Evolutionary conservation across 495 filamentous ascomycete genomes (phyloP), one percentile per base, ranked within the genome.

Genomic region (Aspergillus affinis): DNA sequence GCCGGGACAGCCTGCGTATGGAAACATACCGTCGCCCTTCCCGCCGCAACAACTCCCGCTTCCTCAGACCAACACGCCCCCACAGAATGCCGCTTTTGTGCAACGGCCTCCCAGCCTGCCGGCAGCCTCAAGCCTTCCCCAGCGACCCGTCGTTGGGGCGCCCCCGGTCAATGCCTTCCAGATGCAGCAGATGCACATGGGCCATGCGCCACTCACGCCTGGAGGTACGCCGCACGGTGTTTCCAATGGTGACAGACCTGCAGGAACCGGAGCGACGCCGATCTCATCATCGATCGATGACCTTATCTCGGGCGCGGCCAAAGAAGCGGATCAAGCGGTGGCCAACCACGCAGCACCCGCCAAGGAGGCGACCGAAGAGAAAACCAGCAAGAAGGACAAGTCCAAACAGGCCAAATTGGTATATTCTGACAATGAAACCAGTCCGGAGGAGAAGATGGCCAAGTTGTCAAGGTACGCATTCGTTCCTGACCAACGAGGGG

Each of bases 361-460:
- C 12, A 65, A 71, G 19, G 75, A 74, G 23, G 53, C 69, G 4
- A 56, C 60, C 9, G 77, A 73, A 58, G 82, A 90, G 69, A 89
- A 90, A 46, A 55, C 61, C 51, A 59, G 58, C 51, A 89, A 88
- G 76, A 81, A 82, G 68, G 86, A 89, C 47, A 90, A 90, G 72
- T 75, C 86, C 17, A 90, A 90, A 78, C 78, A 73, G 45, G 75
- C 81, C 58, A 86, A 86, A 68, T 83, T 96, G 82, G 78, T 94
- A 6, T 94, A 92, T 74, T 86, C 83, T 47, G 88, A 92, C 69
- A 84, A 88, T 48, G 88, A 90, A 49, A 78, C 84, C 66, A 92
- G 89, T 64, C 91, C 91, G 23, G 91, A 96, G 75, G 91, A 96
- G 78, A 91, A 86, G 75, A 92, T 93, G 90, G 86, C 90, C 27